These are phyloP conservation scores for Fusarium palustre DNA, from an alignment of 2,329 filamentous ascomycete genomes.

Conservation along the genomic window DNA sequence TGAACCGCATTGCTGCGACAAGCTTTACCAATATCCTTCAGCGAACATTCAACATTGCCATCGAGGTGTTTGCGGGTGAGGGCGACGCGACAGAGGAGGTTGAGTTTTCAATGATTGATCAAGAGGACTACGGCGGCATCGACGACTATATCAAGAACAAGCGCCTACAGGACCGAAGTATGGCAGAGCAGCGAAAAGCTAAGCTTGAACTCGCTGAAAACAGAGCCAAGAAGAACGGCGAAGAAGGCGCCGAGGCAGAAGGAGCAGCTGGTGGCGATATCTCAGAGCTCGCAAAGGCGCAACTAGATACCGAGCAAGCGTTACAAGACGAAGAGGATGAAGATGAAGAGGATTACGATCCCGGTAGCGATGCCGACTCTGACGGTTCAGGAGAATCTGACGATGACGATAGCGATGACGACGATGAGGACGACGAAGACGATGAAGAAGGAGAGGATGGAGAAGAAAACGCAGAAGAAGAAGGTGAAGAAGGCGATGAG, in stretches of 20 bases:
- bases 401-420: conserved; percentile 59
- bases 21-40: conserved; percentile 76
- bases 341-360: conserved; percentile 75
- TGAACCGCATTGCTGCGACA: conserved; percentile 70
- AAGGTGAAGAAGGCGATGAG: conserved; percentile 36
- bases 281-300: conserved; percentile 63
- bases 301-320: conserved; percentile 63
- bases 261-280: conserved; percentile 53
- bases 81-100: conserved; percentile 68
- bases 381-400: conserved; percentile 69
- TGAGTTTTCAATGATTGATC: conserved; percentile 77
- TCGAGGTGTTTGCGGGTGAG: conserved; percentile 67
- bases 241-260: conserved; percentile 54
- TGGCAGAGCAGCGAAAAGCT: conserved; percentile 75
- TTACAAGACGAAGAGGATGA: conserved; percentile 72
- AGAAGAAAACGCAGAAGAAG: conserved; percentile 44
- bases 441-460: conserved; percentile 52
- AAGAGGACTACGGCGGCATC: conserved; percentile 74
- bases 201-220: conserved; percentile 73
- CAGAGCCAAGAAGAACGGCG: conserved; percentile 59
- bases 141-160: conserved; percentile 72
- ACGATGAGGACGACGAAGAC: conserved; percentile 55
- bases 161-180: conserved; percentile 72
- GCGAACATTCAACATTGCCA: conserved; percentile 74
- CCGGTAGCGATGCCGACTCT: conserved; percentile 69